These are phyloP conservation scores for Musa acuminata DNA, from an alignment of 176 grass and related monocot species.

Conservation along the genomic window DNA sequence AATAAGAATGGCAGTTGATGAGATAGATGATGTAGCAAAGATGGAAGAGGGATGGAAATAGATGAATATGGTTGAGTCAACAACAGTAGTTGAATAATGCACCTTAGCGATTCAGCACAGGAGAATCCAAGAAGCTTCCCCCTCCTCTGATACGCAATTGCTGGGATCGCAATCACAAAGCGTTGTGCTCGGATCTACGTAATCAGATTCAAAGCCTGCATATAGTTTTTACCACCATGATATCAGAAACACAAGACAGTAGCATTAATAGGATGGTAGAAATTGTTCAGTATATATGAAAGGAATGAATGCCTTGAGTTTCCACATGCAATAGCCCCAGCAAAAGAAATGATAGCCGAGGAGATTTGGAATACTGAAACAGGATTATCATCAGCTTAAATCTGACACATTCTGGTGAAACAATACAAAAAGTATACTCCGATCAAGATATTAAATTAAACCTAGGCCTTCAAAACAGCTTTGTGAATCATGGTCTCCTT, in stretches of 20 bases:
- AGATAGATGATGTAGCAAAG: no score
- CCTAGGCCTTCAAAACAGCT: conserved; percentile 52
- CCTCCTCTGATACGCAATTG: no score
- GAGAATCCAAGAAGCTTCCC: no score
- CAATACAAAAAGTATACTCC: background rate
- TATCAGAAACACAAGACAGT: background rate
- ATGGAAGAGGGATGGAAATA: no score
- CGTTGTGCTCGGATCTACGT: no score
- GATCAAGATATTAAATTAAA: background rate
- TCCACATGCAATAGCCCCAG: background rate
- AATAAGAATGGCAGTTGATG: no score
- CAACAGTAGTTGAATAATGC: no score
- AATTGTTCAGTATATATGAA: background rate
- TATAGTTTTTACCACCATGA: background rate
- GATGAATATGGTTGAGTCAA: no score
- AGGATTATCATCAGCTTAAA: background rate
- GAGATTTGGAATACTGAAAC: background rate
- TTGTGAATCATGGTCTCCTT: conserved; percentile 98
- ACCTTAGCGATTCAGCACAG: no score
- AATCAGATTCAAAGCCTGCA: no score
- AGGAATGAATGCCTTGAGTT: background rate
- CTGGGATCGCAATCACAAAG: no score
- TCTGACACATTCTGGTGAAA: background rate
- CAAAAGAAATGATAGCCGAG: no score
- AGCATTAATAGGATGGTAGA: background rate